A percentile compares a stretch with the other conserved stretches of the same genome.
Conservation (phyloP, 2,329 filamentous ascomycete genomes). For the Incumbomyces lentus region DNA sequence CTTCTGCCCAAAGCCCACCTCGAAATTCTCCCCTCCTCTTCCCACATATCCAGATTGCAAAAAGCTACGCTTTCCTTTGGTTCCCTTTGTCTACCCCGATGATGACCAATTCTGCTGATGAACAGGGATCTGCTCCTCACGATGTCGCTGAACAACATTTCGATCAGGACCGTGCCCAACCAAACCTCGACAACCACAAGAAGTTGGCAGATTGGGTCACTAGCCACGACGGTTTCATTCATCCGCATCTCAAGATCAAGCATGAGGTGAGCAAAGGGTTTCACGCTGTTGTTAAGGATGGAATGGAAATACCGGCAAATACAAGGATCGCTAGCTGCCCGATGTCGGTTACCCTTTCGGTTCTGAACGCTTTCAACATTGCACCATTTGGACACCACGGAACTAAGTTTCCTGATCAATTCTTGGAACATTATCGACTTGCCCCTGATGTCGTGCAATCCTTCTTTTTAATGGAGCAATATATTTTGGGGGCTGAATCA, state of each 20-base stretch:
- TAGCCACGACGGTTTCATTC: conserved; percentile 16
- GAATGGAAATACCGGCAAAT: conserved; percentile 9
- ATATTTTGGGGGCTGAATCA: conserved; percentile 46
- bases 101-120: conserved; percentile 1
- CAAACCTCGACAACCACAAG: conserved; percentile 13
- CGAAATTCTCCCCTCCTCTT: conserved; percentile 1
- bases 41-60: background rate
- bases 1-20: background rate
- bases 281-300: conserved; percentile 16
- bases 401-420: conserved; percentile 17
- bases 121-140: background rate
- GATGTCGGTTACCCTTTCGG: conserved; percentile 17
- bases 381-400: conserved; percentile 19
- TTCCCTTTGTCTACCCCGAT: background rate
- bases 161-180: background rate
- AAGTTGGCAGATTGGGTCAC: conserved; percentile 18
- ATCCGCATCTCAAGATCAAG: conserved; percentile 14
- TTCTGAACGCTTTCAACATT: conserved; percentile 20
- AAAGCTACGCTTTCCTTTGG: background rate
- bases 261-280: conserved; percentile 17
- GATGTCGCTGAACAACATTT: background rate
- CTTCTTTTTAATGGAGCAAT: conserved; percentile 61
- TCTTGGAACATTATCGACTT: conserved; percentile 10
- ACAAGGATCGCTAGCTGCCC: conserved; percentile 19
- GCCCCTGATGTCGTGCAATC: conserved; percentile 16